Base-by-base conservation (phyloP, 2,329 filamentous ascomycete species). In the Cladosporium sphaerospermum region DNA sequence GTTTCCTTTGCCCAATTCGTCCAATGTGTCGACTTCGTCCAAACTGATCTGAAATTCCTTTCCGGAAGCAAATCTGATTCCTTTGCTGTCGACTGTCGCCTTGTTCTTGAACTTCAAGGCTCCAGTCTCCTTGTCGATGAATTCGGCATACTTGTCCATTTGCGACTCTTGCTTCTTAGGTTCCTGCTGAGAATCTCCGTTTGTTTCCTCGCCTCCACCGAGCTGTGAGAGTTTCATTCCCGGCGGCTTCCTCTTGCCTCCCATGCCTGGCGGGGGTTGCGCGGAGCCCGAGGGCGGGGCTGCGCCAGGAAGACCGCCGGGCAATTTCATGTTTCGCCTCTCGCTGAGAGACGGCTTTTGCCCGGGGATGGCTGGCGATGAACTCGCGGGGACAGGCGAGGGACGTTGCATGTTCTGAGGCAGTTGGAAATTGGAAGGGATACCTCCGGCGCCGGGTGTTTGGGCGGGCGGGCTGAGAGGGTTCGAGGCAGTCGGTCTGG, bases 1-100 rank as follows among this genome's bases (percentile, higher is more conserved):
- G 69, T 99, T 99, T 39, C 93, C 93, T 71, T 97, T 99, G 44
- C 93, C 93, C 10, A 99, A 75, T 73, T 99, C 93, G 57, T 92
- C 89, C 54, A 97, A 68, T 1, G 89, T 92, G 63, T 97, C 89
- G 5, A 99, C 88, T 69, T 99, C 92, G 65, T 99, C 92, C 40
- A 99, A 77, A 3, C 92, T 97, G 65, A 99, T 97, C 64, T 80
- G 89, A 71, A 99, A 97, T 14, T 84, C 89, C 51, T 85, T 86
- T 2, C 93, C 93, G 54, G 87, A 90, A 19, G 87, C 85, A 66
- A 99, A 99, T 65, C 97, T 86, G 57, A 99, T 91, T 23, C 93
- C 93, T 13, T 87, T 84, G 23, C 88, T 84, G 58, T 91, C 92
- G 50, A 99, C 88, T 4, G 89, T 83, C 9, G 93, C 93, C 60